Base-by-base conservation (phyloP, 2,329 filamentous ascomycete genomes). In the Diplodia intermedia region DNA sequence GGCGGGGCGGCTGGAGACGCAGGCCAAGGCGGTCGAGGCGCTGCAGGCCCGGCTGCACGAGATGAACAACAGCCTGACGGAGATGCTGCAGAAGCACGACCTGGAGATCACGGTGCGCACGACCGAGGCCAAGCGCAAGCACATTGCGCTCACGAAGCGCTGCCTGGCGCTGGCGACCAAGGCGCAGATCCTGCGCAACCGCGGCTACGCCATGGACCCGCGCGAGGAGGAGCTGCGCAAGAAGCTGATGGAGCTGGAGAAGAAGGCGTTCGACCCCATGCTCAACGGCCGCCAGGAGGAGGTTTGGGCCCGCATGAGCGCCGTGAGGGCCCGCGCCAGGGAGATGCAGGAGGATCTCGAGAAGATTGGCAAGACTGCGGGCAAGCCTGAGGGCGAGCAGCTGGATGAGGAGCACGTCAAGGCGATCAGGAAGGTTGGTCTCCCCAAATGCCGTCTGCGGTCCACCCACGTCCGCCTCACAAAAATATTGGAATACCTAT, bases 301-400 rank as follows among this genome's bases (percentile, higher is more conserved):
- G 82, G 88, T 95, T 54, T 95, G 92, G 92, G 93, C 91, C 71
- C 84, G 92, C 55, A 86, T 95, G 81, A 90, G 93, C 60, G 86
- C 90, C 47, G 82, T 95, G 57, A 84, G 91, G 71, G 90, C 91
- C 70, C 88, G 92, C 71, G 90, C 91, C 26, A 87, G 90, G 71
- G 86, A 88, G 73, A 79, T 96, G 72, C 90, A 90, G 75, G 88
- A 87, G 73, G 91, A 95, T 81, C 85, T 92, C 68, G 91, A 90
- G 76, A 89, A 88, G 80, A 83, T 89, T 66, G 86, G 88, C 52
- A 81, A 78, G 70, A 80, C 83, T 31, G 81, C 84, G 65, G 84
- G 86, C 57, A 76, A 77, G 40, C 74, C 72, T 12, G 76, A 78
- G 49, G 82, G 83, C 18, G 85, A 86, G 40, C 83, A 85, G 0